phyloP scores from a whole-genome alignment of 2,329 filamentous ascomycete species.

The Bimuria novae-zelandiae region DNA sequence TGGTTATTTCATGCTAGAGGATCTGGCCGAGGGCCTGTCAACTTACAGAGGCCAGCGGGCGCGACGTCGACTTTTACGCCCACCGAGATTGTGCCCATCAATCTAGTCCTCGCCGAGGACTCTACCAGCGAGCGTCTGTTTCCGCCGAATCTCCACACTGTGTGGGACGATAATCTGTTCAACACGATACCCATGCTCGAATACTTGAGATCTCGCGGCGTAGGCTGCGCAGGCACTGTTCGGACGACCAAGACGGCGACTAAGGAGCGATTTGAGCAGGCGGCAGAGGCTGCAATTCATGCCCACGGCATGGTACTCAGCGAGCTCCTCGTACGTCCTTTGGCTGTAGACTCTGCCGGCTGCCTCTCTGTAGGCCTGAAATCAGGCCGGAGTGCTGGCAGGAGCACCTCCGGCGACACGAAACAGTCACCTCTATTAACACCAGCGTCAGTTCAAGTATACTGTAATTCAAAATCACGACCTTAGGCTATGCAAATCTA shows the following conservation, averaged over 20 bases:
- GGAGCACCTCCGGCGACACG: too few species aligned
- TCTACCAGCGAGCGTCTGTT: neutral
- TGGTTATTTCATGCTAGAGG: neutral
- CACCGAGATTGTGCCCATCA: neutral
- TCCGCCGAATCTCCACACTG: neutral
- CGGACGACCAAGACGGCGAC: conserved; percentile 16
- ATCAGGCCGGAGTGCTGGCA: too few species aligned
- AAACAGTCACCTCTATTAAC: too few species aligned
- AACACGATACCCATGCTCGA: conserved; percentile 1
- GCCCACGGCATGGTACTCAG: too few species aligned
- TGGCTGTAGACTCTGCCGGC: too few species aligned
- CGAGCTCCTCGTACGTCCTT: too few species aligned
- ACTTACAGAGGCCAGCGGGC: neutral
- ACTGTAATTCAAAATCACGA: too few species aligned
- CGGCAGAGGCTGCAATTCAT: too few species aligned
- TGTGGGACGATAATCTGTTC: conserved; percentile 3
- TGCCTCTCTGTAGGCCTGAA: too few species aligned
- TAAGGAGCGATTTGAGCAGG: too few species aligned
- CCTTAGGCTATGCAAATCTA: too few species aligned
- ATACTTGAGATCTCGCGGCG: neutral
- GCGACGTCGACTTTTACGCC: neutral
- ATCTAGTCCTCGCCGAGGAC: neutral
- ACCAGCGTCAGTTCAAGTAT: too few species aligned
- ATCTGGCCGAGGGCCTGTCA: neutral
- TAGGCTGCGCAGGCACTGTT: conserved; percentile 1